Conservation (phyloP, 2,329 filamentous ascomycete species). For the Trichophyton benhamiae region DNA sequence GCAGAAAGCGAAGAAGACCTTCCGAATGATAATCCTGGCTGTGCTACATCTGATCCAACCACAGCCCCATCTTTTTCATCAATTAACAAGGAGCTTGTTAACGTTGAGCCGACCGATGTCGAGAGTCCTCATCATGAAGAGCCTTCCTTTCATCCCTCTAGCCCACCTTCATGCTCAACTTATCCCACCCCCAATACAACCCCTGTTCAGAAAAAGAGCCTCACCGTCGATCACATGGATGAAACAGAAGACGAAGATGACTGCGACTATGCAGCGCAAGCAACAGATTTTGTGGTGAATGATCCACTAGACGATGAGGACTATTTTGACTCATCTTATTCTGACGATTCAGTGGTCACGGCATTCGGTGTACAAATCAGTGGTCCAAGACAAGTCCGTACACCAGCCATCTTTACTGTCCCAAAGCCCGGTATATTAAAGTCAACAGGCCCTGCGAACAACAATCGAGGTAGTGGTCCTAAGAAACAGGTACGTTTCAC, state of each 20-base stretch:
- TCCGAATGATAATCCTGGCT: too few relatives aligned
- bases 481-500: conserved; percentile 4
- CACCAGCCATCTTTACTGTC: neutral
- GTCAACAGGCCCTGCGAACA: neutral
- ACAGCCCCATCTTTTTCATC: neutral
- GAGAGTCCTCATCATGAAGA: neutral
- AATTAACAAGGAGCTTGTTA: neutral
- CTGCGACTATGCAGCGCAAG: neutral
- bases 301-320: neutral
- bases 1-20: neutral
- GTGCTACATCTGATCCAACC: neutral
- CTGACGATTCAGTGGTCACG: neutral
- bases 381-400: neutral
- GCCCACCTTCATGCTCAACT: neutral
- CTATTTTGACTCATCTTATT: neutral
- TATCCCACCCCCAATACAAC: neutral
- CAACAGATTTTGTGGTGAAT: neutral
- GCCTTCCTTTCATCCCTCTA: neutral
- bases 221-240: neutral
- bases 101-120: neutral
- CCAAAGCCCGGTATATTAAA: neutral
- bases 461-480: neutral
- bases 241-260: neutral
- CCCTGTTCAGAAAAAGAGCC: neutral
- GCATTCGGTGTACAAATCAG: neutral